Evolutionary conservation across 192 early-diverging fungal species (phyloP), one percentile per base, ranked within the genome.

Genomic region (Phlyctochytrium arcticum): DNA sequence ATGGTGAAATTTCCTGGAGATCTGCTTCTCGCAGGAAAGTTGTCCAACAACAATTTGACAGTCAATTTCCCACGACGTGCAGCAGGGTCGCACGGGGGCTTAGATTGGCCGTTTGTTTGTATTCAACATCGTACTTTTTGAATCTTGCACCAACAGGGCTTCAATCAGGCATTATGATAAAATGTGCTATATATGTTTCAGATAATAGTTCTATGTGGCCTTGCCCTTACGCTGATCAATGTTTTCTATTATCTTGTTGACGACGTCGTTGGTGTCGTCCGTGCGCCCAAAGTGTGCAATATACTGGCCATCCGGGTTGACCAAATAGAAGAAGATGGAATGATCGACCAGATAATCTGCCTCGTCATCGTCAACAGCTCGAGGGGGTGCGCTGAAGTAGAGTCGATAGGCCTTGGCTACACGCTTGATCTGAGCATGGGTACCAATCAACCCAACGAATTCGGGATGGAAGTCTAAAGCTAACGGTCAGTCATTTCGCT

Each of bases 311-410:
- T 94, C 85, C 6, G 91, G 93, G 50, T 89, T 88, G 83, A 99
- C 91, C 42, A 99, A 75, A 71, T 98, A 99, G 62, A 96, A 96
- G 75, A 96, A 99, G 69, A 99, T 99, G 36, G 92, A 93, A 69
- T 99, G 96, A 62, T 99, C 96, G 10, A 99, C 96, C 35, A 99
- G 73, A 68, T 99, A 99, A 67, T 99, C 95, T 53, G 90, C 85
- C 32, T 90, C 90, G 12, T 88, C 85, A 42, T 85, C 84, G 57
- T 85, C 84, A 3, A 83, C 60, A 5, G 83, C 80, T 23, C 67
- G 54, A 19, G 94, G 95, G 31, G 96, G 96, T 36, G 90, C 88
- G 61, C 86, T 90, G 60, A 90, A 92, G 73, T 99, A 99, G 39
- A 99, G 88, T n/a, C 96, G 87, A 69, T 92, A 99, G 0, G 87